These are phyloP conservation scores for Zymoseptoria crescenta DNA, from an alignment of 2,329 filamentous ascomycete species.

Conservation along the genomic window DNA sequence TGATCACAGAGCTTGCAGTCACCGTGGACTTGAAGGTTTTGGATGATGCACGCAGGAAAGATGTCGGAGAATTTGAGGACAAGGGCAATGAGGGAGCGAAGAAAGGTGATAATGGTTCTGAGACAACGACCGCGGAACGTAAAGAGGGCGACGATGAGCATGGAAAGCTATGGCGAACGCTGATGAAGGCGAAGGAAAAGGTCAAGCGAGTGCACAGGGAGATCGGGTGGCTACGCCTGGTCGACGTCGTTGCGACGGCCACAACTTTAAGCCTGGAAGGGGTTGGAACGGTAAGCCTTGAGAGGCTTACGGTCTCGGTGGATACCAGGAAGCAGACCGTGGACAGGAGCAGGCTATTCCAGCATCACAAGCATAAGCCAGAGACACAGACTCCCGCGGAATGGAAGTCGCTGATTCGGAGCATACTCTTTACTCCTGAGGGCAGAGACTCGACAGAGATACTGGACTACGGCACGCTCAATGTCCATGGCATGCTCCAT, in stretches of 20 bases:
- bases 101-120: conserved; percentile 6
- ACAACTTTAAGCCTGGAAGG: conserved; percentile 69
- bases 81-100: conserved; percentile 3
- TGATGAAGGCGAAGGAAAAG: conserved; percentile 72
- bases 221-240: conserved; percentile 79
- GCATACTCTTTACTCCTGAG: conserved; percentile 79
- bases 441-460: conserved; percentile 79
- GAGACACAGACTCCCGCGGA: conserved; percentile 70
- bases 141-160: conserved; percentile 30
- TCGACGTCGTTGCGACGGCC: conserved; percentile 80
- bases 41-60: conserved; percentile 24
- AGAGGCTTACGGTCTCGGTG: conserved; percentile 75
- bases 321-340: conserved; percentile 89
- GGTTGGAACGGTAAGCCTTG: conserved; percentile 77
- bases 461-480: conserved; percentile 78
- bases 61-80: conserved; percentile 11
- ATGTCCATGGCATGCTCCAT: conserved; percentile 85
- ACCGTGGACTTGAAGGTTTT: conserved; percentile 69
- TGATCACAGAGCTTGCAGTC: conserved; percentile 75
- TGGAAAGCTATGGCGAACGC: conserved; percentile 69
- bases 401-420: conserved; percentile 83
- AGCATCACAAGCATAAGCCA: conserved; percentile 61
- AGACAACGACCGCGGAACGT: conserved; percentile 9
- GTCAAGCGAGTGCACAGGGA: conserved; percentile 81
- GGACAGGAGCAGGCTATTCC: conserved; percentile 80